A percentile compares a stretch with the other conserved stretches of the same genome.
Conservation (phyloP, 208 protist genomes). For the Trypanosoma caninum region DNA sequence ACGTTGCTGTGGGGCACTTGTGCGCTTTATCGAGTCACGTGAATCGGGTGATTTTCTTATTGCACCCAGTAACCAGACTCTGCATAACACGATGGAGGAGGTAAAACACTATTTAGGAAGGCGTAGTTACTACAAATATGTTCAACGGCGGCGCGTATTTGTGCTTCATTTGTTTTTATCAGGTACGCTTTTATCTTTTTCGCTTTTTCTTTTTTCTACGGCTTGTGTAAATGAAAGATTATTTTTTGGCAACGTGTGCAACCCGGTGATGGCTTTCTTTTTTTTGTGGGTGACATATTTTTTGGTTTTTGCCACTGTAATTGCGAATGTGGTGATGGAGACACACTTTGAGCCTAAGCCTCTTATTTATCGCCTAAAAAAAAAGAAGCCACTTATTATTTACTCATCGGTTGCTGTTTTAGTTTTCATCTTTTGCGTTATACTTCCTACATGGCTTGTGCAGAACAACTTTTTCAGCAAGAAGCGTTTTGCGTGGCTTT, state of each 20-base stretch:
- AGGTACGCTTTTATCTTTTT: slow-evolving; percentile 48
- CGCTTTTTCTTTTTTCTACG: slow-evolving; percentile 44
- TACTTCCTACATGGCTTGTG: slow-evolving; percentile 58
- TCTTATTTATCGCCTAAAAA: slow-evolving; percentile 50
- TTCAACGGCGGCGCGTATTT: slow-evolving; percentile 53
- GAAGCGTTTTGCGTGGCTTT: slow-evolving; percentile 65
- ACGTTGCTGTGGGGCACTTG: slow-evolving; percentile 36
- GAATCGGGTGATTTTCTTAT: slow-evolving; percentile 40
- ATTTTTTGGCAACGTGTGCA: slow-evolving; percentile 26
- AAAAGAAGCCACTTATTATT: slow-evolving; percentile 62
- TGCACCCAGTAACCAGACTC: slow-evolving; percentile 32
- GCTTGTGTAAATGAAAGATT: slow-evolving; percentile 51
- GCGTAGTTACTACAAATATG: slow-evolving; percentile 67
- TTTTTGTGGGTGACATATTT: slow-evolving; percentile 67
- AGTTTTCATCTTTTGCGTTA: slow-evolving; percentile 52
- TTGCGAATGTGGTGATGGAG: slow-evolving; percentile 77
- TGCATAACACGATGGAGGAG: slow-evolving; percentile 47
- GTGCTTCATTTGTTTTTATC: slow-evolving; percentile 76
- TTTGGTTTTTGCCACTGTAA: slow-evolving; percentile 52
- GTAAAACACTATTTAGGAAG: slow-evolving; percentile 52
- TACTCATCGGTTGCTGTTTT: slow-evolving; percentile 45
- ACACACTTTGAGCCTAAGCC: slow-evolving; percentile 79
- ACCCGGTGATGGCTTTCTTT: slow-evolving; percentile 32
- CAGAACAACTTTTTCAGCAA: slow-evolving; percentile 55
- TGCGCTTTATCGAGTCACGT: slow-evolving; percentile 40